A percentile compares a stretch with the other conserved stretches of the same genome.
Evolutionary conservation across 495 filamentous ascomycete genomes (phyloP).

Genomic region (Hypoxylon crocopeplum): DNA sequence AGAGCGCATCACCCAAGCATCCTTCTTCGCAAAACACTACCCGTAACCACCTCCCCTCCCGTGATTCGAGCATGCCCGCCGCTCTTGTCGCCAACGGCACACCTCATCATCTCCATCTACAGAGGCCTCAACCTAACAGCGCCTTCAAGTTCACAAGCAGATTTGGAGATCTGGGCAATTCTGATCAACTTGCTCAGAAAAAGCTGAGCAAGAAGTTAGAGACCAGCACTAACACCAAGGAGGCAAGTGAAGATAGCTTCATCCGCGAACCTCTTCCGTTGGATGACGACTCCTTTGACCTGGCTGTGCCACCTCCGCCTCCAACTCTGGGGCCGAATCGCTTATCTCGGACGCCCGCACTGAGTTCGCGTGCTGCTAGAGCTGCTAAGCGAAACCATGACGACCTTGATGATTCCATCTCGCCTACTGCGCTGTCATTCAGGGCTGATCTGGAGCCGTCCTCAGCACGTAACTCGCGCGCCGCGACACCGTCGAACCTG

Average conservation of each 20-base stretch:
- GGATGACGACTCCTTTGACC: constrained; percentile 16
- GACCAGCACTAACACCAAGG: constrained; percentile 31
- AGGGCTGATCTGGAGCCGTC: constrained; percentile 46
- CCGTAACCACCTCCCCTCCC: constrained; percentile 27
- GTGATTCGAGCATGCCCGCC: constrained; percentile 41
- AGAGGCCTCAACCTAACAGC: constrained; percentile 6
- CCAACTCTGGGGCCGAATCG: constrained; percentile 27
- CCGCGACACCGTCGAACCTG: constrained; percentile 59
- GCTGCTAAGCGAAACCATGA: constrained; percentile 55
- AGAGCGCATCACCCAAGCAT: constrained; percentile 41
- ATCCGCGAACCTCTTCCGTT: constrained; percentile 33
- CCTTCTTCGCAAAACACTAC: constrained; percentile 33
- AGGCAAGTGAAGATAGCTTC: constrained; percentile 34
- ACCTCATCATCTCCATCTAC: constrained; percentile 13
- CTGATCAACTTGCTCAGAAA: constrained; percentile 22
- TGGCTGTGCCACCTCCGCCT: constrained; percentile 36
- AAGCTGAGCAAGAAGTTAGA: constrained; percentile 35
- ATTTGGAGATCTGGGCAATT: constrained; percentile 30
- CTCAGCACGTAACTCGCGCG: constrained; percentile 58
- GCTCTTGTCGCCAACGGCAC: constrained; percentile 32
- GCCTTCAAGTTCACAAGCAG: constrained; percentile 34
- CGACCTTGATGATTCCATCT: constrained; percentile 53
- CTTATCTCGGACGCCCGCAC: constrained; percentile 38
- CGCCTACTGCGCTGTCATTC: constrained; percentile 53
- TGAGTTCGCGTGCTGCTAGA: constrained; percentile 39